Conservation (phyloP, 1,284 basidiomycete genomes). For the Malassezia slooffiae region DNA sequence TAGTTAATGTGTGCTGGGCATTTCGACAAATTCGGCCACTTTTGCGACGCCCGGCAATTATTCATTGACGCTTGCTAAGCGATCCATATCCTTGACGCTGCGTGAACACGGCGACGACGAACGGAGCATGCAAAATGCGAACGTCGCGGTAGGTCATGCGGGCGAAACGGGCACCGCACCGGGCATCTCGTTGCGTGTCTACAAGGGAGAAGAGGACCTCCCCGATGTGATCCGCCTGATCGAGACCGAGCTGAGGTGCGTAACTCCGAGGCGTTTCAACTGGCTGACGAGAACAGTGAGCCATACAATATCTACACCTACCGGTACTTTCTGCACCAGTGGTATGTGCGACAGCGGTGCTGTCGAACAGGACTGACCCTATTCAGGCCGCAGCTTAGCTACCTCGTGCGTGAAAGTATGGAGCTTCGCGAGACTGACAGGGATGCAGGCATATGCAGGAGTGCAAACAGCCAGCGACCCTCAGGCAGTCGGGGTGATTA, state of each 20-base stretch:
- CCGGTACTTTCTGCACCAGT: slow-evolving; percentile 60
- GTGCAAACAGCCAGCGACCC: neutral
- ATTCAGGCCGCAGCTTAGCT: slow-evolving; percentile 71
- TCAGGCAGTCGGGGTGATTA: slow-evolving; percentile 60
- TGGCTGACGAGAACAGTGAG: slow-evolving; percentile 56
- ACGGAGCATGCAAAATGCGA: too few relatives aligned
- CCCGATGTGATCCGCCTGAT: slow-evolving; percentile 34
- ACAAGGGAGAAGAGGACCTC: slow-evolving; percentile 56
- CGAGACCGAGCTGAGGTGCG: slow-evolving; percentile 47
- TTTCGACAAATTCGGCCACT: too few relatives aligned
- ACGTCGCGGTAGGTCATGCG: too few relatives aligned
- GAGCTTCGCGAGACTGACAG: neutral
- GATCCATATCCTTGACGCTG: too few relatives aligned
- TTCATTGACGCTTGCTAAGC: too few relatives aligned
- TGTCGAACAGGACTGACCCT: neutral
- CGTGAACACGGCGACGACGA: too few relatives aligned
- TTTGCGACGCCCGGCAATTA: too few relatives aligned
- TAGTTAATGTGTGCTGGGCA: too few relatives aligned
- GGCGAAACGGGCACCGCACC: too few relatives aligned
- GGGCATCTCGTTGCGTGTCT: slow-evolving; percentile 58
- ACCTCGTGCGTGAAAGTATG: slow-evolving; percentile 61
- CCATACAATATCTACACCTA: slow-evolving; percentile 90
- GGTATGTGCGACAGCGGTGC: slow-evolving; percentile 52
- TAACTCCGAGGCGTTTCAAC: too few relatives aligned
- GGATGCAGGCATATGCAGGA: neutral